phyloP scores from a whole-genome alignment of 140 eudicot genomes.

The Erigeron philadelphicus region DNA sequence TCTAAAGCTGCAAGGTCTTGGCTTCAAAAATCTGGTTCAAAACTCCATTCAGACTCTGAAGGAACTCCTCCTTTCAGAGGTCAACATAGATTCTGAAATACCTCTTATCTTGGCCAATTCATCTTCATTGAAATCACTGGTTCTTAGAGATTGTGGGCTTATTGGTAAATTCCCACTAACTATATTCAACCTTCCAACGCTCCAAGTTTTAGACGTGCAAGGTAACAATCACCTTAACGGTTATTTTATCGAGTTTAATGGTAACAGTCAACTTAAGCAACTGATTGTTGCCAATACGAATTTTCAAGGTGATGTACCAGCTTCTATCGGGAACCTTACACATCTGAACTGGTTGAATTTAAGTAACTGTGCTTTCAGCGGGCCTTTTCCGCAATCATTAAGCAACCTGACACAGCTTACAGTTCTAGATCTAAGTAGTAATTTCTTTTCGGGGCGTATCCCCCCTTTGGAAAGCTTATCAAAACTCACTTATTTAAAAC shows the following conservation, averaged over 20 bases:
- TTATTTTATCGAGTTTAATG: conserved; percentile 16
- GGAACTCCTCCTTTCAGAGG: neutral
- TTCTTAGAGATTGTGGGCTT: neutral
- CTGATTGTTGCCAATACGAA: neutral
- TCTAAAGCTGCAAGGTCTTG: neutral
- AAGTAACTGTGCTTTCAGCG: neutral
- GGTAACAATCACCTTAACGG: conserved; percentile 12
- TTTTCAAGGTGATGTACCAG: neutral
- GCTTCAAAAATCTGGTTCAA: neutral
- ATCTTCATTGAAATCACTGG: neutral
- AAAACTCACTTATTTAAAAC: neutral
- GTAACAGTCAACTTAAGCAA: neutral
- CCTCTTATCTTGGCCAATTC: conserved; percentile 9
- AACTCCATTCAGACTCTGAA: neutral
- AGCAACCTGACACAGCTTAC: conserved; percentile 3
- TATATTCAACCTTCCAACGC: conserved; percentile 5
- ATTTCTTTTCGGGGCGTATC: neutral
- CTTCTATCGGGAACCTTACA: neutral
- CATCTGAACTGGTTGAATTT: neutral
- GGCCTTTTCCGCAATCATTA: neutral
- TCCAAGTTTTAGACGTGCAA: neutral
- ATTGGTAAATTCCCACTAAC: neutral
- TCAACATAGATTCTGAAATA: neutral
- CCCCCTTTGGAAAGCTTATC: neutral
- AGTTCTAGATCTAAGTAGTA: neutral